phyloP scores from a whole-genome alignment of 2,329 filamentous ascomycete genomes.

The Amylocarpus encephaloides region DNA sequence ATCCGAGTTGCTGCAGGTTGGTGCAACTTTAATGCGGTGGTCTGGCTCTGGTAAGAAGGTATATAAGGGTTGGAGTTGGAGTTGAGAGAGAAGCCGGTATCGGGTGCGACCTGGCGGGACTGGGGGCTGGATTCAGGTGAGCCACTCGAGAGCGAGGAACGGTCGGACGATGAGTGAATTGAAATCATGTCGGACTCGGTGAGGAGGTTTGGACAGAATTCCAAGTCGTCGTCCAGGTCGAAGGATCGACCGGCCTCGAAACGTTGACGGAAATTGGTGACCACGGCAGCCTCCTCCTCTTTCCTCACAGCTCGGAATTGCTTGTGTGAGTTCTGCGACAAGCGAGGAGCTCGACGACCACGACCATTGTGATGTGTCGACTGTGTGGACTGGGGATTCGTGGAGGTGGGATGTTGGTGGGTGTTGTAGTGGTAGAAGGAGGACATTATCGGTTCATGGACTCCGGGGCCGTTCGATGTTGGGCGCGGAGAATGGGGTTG shows the following conservation, averaged over 20 bases:
- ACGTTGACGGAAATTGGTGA: conserved; percentile 74
- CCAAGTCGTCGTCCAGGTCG: conserved; percentile 90
- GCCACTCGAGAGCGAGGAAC: conserved; percentile 89
- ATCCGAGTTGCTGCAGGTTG: conserved; percentile 84
- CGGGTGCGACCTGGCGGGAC: conserved; percentile 68
- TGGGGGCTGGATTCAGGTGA: conserved; percentile 90
- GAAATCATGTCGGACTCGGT: conserved; percentile 80
- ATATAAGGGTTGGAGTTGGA: conserved; percentile 60
- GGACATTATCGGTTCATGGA: conserved; percentile 46
- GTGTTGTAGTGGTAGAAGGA: conserved; percentile 57
- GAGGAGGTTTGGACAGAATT: conserved; percentile 89
- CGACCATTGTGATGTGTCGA: conserved; percentile 71
- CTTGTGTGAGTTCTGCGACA: conserved; percentile 78
- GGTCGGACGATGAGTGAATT: conserved; percentile 82
- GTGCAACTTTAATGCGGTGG: conserved; percentile 70
- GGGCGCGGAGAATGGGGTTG: neutral
- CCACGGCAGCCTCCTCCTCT: conserved; percentile 76
- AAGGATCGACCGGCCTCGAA: conserved; percentile 92
- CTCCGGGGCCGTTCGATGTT: neutral
- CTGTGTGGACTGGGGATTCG: conserved; percentile 37
- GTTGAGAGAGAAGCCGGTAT: conserved; percentile 68
- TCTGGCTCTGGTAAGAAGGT: conserved; percentile 61
- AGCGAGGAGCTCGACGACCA: conserved; percentile 74
- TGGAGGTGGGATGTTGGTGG: conserved; percentile 52
- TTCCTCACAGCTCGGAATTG: conserved; percentile 82